Evolutionary conservation across 768 basidiomycete species (phyloP).

Genomic region (Pleurotus pulmonarius): DNA sequence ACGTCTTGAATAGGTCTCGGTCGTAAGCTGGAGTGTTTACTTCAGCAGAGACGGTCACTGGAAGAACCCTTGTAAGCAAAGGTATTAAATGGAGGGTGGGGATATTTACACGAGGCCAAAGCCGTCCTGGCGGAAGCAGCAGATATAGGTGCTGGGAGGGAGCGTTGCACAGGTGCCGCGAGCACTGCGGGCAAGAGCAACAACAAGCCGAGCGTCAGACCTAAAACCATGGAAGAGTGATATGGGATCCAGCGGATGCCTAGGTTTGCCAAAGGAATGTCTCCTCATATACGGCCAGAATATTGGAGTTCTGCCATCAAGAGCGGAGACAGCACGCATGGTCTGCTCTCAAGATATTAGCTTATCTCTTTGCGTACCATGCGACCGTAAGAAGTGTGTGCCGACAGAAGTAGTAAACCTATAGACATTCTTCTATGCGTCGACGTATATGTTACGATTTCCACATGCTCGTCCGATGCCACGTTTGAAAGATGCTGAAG

Average conservation of each 20-base stretch:
- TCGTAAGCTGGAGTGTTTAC: constrained; percentile 39
- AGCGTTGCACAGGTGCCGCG: constrained; percentile 7
- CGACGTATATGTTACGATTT: constrained; percentile 1
- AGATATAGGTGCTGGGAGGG: constrained; percentile 6
- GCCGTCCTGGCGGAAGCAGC: constrained; percentile 10
- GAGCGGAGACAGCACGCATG: background rate
- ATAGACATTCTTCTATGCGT: constrained; percentile 4
- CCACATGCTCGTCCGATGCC: background rate
- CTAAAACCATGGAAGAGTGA: background rate
- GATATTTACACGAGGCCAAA: constrained; percentile 4
- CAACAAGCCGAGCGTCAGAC: background rate
- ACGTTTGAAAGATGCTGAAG: background rate
- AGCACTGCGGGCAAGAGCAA: background rate
- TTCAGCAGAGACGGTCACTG: constrained; percentile 36
- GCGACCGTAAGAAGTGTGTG: constrained; percentile 1
- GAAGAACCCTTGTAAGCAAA: background rate
- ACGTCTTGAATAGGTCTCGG: constrained; percentile 39
- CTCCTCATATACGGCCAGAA: background rate
- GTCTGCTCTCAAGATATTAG: background rate
- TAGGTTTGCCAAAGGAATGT: background rate
- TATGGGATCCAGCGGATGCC: background rate
- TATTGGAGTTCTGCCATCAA: background rate
- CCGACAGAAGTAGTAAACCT: background rate
- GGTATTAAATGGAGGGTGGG: background rate
- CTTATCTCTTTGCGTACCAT: constrained; percentile 3